phyloP scores from a whole-genome alignment of 441 rosid species.

The Populus hybrid region DNA sequence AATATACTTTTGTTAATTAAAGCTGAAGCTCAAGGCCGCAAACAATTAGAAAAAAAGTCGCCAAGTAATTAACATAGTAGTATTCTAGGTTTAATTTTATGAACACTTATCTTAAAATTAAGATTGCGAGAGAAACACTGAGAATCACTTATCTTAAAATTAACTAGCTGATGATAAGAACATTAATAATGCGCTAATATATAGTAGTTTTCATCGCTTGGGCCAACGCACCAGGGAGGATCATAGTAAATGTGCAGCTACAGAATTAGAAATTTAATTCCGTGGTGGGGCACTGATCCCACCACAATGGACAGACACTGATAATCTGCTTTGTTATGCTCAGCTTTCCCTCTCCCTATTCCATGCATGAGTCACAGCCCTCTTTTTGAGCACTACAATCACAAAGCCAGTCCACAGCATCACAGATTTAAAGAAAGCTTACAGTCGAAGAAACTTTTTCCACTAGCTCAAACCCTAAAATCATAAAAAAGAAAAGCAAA shows the following conservation, averaged over 20 bases:
- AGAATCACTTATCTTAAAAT: no score
- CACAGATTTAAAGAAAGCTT: slow-evolving; percentile 31
- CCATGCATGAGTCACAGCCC: slow-evolving; percentile 33
- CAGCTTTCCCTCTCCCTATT: slow-evolving; percentile 20
- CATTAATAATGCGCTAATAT: no score
- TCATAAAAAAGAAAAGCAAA: slow-evolving; percentile 35
- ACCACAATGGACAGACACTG: slow-evolving; percentile 19
- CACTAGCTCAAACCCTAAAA: slow-evolving; percentile 46
- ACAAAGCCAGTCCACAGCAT: slow-evolving; percentile 11
- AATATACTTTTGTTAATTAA: no score
- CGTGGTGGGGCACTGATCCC: slow-evolving; percentile 25
- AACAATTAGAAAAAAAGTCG: no score
- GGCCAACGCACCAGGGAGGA: no score
- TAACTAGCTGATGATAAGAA: no score
- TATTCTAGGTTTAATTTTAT: no score
- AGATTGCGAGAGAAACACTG: no score
- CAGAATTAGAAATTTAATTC: slow-evolving; percentile 18
- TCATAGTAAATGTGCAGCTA: not conserved
- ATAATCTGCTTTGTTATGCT: not conserved
- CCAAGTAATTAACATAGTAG: no score
- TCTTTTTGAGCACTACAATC: slow-evolving; percentile 33
- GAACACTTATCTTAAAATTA: no score
- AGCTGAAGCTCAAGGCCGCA: no score
- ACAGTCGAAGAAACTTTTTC: slow-evolving; percentile 35
- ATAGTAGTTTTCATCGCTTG: not conserved